Evolutionary conservation across 306 rosid genomes (phyloP).

Genomic region (Oemleria cerasiformis): DNA sequence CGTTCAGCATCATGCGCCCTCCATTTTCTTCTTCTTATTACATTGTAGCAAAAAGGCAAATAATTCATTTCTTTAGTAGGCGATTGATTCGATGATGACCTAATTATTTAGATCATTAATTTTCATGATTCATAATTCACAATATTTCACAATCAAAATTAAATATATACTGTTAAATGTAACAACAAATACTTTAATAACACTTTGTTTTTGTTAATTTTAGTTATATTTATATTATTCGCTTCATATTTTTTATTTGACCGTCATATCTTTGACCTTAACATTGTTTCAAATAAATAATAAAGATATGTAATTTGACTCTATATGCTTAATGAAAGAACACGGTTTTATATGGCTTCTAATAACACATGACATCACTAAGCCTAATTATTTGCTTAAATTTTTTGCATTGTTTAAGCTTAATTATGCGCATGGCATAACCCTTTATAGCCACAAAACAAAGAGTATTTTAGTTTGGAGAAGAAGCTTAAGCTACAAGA

Average conservation of each 20-base stretch:
- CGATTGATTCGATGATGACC: neutral
- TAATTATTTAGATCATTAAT: neutral
- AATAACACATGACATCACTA: neutral
- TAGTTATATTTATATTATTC: too few species aligned
- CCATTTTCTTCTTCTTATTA: neutral
- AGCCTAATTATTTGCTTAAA: too few species aligned
- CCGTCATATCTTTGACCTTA: neutral
- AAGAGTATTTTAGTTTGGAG: neutral
- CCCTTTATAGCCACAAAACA: neutral
- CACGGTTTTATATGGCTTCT: too few species aligned
- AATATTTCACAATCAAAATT: too few species aligned
- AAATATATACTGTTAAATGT: too few species aligned
- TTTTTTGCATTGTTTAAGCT: neutral
- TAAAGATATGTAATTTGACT: neutral
- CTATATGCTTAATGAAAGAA: neutral
- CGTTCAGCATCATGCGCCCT: slow-evolving; percentile 2
- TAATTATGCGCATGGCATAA: neutral
- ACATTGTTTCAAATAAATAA: neutral
- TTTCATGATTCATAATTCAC: too few species aligned
- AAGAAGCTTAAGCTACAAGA: neutral
- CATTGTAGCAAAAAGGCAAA: neutral
- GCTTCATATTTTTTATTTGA: too few species aligned
- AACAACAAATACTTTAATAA: too few species aligned
- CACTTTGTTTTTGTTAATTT: too few species aligned
- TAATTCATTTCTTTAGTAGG: neutral